Evolutionary conservation across 1,139 yeast genomes (phyloP), one percentile per base, ranked within the genome.

Genomic region (Suhomyces ambrosiae): DNA sequence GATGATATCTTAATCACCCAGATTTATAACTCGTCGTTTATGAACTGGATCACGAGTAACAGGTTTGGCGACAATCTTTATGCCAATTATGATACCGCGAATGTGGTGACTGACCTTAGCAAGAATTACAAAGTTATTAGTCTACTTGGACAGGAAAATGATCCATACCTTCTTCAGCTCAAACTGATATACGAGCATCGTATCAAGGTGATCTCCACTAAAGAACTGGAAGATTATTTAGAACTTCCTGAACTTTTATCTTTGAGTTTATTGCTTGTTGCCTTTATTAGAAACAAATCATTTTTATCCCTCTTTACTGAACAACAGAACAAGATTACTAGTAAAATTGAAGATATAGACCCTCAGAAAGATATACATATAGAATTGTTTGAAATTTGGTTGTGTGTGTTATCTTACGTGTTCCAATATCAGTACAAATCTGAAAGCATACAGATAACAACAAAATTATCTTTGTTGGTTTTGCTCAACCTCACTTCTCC

Each of bases 21-120:
- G 23, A 50, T 63, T 19, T 58, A 57, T 43, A 63, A 53, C 43
- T 51, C 58, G n/a, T 66, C 74, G 2, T 65, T 71, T 32, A 55
- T 69, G 38, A 61, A 60, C 33, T 70, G 76, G 76, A 46, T 70
- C 31, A 65, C 72, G 1, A 64, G 63, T 0, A 65, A 62, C 38
- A 45, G 53, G 17, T 56, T 63, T 27, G 53, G 59, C 18, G 50
- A 56, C 13, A 58, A 58, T 28, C 44, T 53, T 27, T 65, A 65
- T 42, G 36, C 56, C 13, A 47, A 42, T 7, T 59, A 51, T 25
- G 49, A 58, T 27, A 57, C 66, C 1, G 44, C 45, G 6, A 47
- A 40, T 3, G 22, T 41, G 13, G 44, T 57, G 10, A 59, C 67
- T 7, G 47, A 47, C 26, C 47, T 59, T 13, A 28, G 36, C 1